Evolutionary conservation across 495 filamentous ascomycete genomes (phyloP).

Genomic region (Neurospora tetrasperma): DNA sequence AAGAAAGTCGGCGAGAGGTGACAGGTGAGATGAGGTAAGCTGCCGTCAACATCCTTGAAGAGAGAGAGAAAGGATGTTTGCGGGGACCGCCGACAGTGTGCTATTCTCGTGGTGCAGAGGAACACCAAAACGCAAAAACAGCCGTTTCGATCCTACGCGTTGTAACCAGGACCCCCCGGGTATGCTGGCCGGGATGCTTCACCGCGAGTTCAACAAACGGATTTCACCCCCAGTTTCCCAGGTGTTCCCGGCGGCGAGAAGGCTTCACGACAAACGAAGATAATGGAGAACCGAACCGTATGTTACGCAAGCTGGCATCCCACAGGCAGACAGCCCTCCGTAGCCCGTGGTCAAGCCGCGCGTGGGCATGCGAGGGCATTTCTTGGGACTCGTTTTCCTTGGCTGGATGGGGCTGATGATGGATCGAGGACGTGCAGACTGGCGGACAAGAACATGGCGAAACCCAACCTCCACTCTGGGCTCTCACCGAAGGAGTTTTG

Average conservation of each 20-base stretch:
- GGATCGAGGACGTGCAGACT: neutral
- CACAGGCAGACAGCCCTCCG: neutral
- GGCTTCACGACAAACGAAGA: neutral
- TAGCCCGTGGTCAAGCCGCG: neutral
- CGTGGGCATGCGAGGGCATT: neutral
- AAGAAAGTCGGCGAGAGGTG: neutral
- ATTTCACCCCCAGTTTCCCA: neutral
- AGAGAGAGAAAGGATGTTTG: neutral
- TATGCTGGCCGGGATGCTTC: neutral
- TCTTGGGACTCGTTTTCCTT: neutral
- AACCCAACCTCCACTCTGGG: neutral
- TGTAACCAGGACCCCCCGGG: neutral
- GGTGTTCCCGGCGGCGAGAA: neutral
- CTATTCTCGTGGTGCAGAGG: neutral
- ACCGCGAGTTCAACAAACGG: constrained; percentile 1
- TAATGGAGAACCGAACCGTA: neutral
- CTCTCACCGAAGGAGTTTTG: neutral
- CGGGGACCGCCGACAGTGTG: neutral
- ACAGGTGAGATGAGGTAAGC: neutral
- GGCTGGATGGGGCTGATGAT: neutral
- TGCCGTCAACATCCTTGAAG: neutral
- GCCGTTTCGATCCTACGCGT: neutral
- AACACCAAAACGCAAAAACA: neutral
- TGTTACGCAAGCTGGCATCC: neutral
- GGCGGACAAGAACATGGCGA: neutral